phyloP scores from a whole-genome alignment of 2,329 filamentous ascomycete species.

The Epichloe sp. region DNA sequence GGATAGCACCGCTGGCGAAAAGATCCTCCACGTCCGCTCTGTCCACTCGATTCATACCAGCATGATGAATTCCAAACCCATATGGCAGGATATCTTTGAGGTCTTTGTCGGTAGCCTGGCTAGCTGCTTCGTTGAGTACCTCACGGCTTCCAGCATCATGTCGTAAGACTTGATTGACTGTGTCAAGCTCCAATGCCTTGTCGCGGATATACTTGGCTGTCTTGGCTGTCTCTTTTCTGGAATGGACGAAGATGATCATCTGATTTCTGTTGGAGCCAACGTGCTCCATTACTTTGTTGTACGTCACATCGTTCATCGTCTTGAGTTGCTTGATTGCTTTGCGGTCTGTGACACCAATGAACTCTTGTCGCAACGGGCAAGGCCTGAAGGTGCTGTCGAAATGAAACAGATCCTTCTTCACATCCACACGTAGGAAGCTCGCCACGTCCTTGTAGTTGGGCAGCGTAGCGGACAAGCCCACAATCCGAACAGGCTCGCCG shows the following conservation, averaged over 20 bases:
- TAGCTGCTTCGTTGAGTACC: conserved; percentile 73
- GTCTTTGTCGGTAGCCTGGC: conserved; percentile 69
- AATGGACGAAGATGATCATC: conserved; percentile 98
- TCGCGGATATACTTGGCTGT: conserved; percentile 93
- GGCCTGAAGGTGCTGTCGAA: conserved; percentile 91
- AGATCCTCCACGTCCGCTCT: conserved; percentile 90
- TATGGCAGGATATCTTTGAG: conserved; percentile 92
- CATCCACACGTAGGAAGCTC: conserved; percentile 84
- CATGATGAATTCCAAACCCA: conserved; percentile 96
- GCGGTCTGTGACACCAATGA: conserved; percentile 92
- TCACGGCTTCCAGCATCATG: conserved; percentile 87
- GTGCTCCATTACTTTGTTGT: conserved; percentile 93
- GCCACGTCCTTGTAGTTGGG: conserved; percentile 96
- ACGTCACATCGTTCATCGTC: conserved; percentile 98
- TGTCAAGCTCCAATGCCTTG: conserved; percentile 93
- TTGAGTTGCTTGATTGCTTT: conserved; percentile 98
- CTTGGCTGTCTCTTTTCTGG: conserved; percentile 94
- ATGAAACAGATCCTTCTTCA: conserved; percentile 77
- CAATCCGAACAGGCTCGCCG: conserved; percentile 78
- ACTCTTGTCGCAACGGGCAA: conserved; percentile 90
- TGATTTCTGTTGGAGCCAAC: conserved; percentile 88
- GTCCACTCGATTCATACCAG: conserved; percentile 92
- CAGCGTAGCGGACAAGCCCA: conserved; percentile 87
- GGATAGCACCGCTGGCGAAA: conserved; percentile 80
- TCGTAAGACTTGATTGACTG: conserved; percentile 87